A percentile compares a stretch with the other conserved stretches of the same genome.
These are phyloP conservation scores for Stagonosporopsis rhizophila DNA, from an alignment of 2,329 filamentous ascomycete species.

Conservation along the genomic window DNA sequence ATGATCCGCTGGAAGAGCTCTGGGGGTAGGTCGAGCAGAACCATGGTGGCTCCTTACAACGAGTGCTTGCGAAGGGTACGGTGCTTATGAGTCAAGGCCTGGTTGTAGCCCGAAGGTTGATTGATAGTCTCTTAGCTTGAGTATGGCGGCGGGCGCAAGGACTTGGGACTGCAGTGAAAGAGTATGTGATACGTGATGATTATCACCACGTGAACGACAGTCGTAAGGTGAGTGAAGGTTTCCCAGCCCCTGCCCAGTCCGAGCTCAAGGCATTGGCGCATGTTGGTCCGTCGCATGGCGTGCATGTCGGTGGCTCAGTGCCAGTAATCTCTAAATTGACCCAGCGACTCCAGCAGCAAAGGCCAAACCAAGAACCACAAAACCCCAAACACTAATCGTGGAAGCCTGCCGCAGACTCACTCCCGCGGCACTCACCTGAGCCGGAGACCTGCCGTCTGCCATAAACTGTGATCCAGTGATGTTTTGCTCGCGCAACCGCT, in stretches of 20 bases:
- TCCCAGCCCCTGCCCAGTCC: too few species aligned
- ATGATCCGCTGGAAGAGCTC: conserved; percentile 9
- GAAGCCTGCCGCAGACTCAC: not conserved
- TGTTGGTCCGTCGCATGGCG: too few species aligned
- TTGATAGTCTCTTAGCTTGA: not conserved
- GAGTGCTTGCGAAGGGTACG: not conserved
- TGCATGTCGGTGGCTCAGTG: not conserved
- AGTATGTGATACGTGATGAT: not conserved
- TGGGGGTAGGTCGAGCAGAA: conserved; percentile 7
- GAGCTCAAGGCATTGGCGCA: too few species aligned
- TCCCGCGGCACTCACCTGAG: not conserved
- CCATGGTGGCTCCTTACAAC: not conserved
- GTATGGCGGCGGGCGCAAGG: not conserved
- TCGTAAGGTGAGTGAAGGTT: too few species aligned
- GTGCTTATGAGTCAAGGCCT: not conserved
- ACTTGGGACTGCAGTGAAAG: not conserved
- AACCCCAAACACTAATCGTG: not conserved
- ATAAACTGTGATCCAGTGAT: not conserved
- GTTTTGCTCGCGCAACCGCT: not conserved
- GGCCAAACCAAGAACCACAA: not conserved
- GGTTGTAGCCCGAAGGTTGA: not conserved
- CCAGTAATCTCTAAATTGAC: not conserved
- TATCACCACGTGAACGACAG: not conserved
- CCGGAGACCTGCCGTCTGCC: not conserved
- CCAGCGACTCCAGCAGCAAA: not conserved